phyloP scores from a whole-genome alignment of 2,329 filamentous ascomycete genomes.

The Penicillium sp. region DNA sequence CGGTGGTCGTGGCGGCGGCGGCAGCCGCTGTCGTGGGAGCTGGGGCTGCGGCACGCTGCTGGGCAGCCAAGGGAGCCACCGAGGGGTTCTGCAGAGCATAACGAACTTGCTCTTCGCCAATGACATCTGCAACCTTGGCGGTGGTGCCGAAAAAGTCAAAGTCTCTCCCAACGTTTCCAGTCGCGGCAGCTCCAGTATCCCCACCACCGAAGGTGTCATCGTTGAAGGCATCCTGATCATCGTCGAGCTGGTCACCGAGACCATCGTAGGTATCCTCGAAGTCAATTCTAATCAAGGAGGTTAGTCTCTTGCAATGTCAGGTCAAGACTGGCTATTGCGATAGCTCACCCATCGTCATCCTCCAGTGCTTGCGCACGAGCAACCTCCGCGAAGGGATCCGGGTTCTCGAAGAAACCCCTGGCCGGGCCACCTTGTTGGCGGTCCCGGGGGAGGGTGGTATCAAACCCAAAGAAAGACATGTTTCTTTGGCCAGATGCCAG shows the following conservation, averaged over 20 bases:
- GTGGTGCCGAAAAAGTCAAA: constrained; percentile 98
- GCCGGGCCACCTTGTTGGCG: constrained; percentile 67
- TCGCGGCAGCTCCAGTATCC: constrained; percentile 53
- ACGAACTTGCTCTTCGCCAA: constrained; percentile 88
- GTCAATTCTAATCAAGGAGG: constrained; percentile 63
- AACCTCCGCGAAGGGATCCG: constrained; percentile 88
- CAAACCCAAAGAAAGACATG: constrained; percentile 95
- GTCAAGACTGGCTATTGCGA: constrained; percentile 25
- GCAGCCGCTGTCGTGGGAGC: constrained; percentile 53
- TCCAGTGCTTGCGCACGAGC: constrained; percentile 63
- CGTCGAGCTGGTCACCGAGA: constrained; percentile 85
- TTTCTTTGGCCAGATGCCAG: constrained; percentile 34
- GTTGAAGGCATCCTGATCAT: constrained; percentile 93
- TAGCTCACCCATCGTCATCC: constrained; percentile 66
- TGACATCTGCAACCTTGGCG: constrained; percentile 80
- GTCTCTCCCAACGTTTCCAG: constrained; percentile 75
- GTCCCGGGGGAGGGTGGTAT: constrained; percentile 70
- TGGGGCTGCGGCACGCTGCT: constrained; percentile 34
- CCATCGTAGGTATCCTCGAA: constrained; percentile 99
- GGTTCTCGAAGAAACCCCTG: constrained; percentile 76
- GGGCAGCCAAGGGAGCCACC: constrained; percentile 43
- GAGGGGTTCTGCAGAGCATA: constrained; percentile 76
- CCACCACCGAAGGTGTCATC: constrained; percentile 81
- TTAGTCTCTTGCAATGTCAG: background rate
- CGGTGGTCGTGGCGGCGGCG: constrained; percentile 54